Evolutionary conservation across 1,284 basidiomycete species (phyloP), one percentile per base, ranked within the genome.

Genomic region (Bondarzewia mesenterica): DNA sequence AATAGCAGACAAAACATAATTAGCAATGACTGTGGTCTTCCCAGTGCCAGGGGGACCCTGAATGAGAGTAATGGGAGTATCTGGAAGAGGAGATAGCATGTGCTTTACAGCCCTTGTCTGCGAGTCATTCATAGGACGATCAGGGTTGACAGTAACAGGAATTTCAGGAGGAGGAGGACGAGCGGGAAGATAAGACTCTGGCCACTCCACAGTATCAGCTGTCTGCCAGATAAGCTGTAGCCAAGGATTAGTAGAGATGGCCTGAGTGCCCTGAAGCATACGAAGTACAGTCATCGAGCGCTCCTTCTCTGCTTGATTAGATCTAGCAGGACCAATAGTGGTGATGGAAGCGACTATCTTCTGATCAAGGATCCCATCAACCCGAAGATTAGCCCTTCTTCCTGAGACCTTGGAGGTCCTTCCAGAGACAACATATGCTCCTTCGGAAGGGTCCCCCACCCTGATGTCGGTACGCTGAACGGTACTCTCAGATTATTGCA

Each of bases 21-120:
- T 70, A 4, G 81, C 78, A 57, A 85, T 85, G 2, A 82, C 79
- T 26, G 75, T 76, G 0, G 80, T 82, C 58, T 83, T 82, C 3
- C 80, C 67, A 10, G 69, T 73, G 4, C 75, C 74, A 3, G 75
- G 74, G 47, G 73, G 73, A 1, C 85, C 83, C 52, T 82, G 79
- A 16, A 84, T 68, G 22, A 82, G 58, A 4, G 72, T 71, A 14
- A 85, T 62, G 6, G 60, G 49, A n/a, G 39, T 57, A 0, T 64
- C 47, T 44, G 75, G 63, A 8, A 60, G 54, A 2, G 58, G 46
- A 8, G 72, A 70, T 7, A 80, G 65, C 76, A 83, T 82, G 1
- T 65, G 60, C 15, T 74, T 63, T 8, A 82, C 71, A 54, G 78
- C 80, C 8, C 48, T 48, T 47, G 66, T 64, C 57, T 85, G 82